Evolutionary conservation across 2,329 filamentous ascomycete genomes (phyloP).

Genomic region (Aspergillus amoenus): DNA sequence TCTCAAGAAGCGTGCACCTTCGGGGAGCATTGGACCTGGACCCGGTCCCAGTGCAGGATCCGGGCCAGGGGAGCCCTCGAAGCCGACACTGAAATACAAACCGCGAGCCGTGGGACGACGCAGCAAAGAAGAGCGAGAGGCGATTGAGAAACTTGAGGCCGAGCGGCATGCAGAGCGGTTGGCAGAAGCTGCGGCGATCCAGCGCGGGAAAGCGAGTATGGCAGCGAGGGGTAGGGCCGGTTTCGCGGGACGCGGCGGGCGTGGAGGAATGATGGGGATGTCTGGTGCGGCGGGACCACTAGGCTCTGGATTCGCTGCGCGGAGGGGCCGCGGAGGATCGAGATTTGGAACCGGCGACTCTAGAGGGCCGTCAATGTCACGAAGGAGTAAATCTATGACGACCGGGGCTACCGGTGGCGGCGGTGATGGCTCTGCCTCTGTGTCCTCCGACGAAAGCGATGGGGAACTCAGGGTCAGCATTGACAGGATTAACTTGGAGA

Average conservation of each 20-base stretch:
- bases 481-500: conserved; percentile 57
- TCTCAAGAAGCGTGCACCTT: conserved; percentile 38
- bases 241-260: conserved; percentile 30
- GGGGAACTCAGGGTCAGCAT: conserved; percentile 53
- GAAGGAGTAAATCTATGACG: conserved; percentile 30
- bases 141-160: conserved; percentile 42
- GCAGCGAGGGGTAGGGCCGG: conserved; percentile 24
- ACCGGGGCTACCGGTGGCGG: conserved; percentile 19
- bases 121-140: conserved; percentile 48
- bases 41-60: conserved; percentile 9
- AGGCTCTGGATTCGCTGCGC: conserved; percentile 27
- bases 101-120: conserved; percentile 43
- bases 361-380: conserved; percentile 28
- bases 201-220: conserved; percentile 22
- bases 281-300: conserved; percentile 27
- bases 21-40: conserved; percentile 34
- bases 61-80: conserved; percentile 29
- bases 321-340: conserved; percentile 23
- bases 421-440: conserved; percentile 16
- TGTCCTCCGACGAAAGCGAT: conserved; percentile 48
- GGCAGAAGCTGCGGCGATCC: conserved; percentile 41
- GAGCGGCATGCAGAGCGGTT: conserved; percentile 41
- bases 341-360: conserved; percentile 24
- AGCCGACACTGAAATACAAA: conserved; percentile 44
- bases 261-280: conserved; percentile 27